Conservation (phyloP, 371 early-diverging fungal genomes). For the Globomyces sp. region DNA sequence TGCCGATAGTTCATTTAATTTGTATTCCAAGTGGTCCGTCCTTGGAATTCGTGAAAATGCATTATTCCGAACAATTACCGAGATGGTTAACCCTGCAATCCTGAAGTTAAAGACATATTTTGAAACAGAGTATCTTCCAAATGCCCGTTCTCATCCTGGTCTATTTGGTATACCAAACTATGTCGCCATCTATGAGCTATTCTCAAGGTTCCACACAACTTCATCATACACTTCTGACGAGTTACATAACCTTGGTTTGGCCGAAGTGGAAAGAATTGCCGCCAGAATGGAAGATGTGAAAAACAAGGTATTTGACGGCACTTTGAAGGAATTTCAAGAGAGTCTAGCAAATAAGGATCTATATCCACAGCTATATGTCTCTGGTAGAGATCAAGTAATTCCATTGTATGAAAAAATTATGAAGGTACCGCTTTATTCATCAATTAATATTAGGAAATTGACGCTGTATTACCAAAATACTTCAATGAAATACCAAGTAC, state of each 20-base stretch:
- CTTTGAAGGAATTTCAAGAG: slow-evolving; percentile 29
- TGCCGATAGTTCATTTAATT: slow-evolving; percentile 19
- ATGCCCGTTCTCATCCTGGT: slow-evolving; percentile 32
- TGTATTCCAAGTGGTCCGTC: slow-evolving; percentile 18
- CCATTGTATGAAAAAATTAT: slow-evolving; percentile 20
- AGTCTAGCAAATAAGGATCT: slow-evolving; percentile 25
- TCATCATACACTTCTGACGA: slow-evolving; percentile 33
- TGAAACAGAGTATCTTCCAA: slow-evolving; percentile 38
- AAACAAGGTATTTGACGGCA: slow-evolving; percentile 30
- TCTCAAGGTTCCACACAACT: slow-evolving; percentile 24
- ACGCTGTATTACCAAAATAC: slow-evolving; percentile 30
- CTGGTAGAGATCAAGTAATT: slow-evolving; percentile 23
- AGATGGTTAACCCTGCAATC: slow-evolving; percentile 26
- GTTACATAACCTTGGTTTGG: slow-evolving; percentile 37
- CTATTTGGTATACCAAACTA: slow-evolving; percentile 34
- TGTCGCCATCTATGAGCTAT: slow-evolving; percentile 9
- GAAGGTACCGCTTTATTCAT: no score
- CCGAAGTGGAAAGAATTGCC: slow-evolving; percentile 32
- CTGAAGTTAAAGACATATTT: slow-evolving; percentile 29
- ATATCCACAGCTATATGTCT: slow-evolving; percentile 28
- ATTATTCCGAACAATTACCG: slow-evolving; percentile 22
- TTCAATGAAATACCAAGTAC: slow-evolving; percentile 35
- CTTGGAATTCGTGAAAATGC: slow-evolving; percentile 23
- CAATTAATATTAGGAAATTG: slow-evolving; percentile 12
- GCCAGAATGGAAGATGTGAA: slow-evolving; percentile 30